phyloP scores from a whole-genome alignment of 164 flowering plant genomes.

The Umbellularia californica region DNA sequence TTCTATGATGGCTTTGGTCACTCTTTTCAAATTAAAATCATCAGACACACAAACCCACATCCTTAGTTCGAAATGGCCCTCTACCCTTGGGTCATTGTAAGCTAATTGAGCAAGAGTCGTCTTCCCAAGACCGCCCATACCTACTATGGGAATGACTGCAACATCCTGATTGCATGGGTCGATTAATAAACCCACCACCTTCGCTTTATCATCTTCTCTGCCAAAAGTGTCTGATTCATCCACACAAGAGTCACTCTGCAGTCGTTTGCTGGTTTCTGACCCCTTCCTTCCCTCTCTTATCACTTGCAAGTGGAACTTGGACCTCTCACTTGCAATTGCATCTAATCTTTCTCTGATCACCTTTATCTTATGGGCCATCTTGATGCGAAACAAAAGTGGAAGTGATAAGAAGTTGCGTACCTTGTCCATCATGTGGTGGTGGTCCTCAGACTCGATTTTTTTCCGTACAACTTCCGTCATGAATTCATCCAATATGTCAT shows the following conservation, averaged over 20 bases:
- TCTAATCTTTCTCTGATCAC: background rate
- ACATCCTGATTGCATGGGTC: background rate
- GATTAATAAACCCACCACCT: background rate
- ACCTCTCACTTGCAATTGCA: background rate
- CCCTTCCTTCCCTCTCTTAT: background rate
- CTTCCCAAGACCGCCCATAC: constrained; percentile 14
- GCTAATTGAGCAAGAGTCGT: constrained; percentile 13
- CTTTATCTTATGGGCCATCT: background rate
- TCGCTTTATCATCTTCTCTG: constrained; percentile 1
- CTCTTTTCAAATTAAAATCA: constrained; percentile 3
- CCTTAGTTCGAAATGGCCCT: background rate
- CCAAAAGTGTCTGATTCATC: constrained; percentile 3
- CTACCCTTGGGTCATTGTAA: constrained; percentile 3
- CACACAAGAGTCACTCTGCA: background rate
- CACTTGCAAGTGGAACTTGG: constrained; percentile 1
- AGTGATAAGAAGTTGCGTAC: background rate
- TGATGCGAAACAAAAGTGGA: background rate
- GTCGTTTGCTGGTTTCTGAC: background rate
- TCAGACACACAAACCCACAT: constrained; percentile 16
- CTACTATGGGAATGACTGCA: constrained; percentile 4
- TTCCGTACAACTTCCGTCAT: background rate
- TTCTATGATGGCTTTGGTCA: constrained; percentile 8
- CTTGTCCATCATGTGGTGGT: background rate
- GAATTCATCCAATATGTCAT: constrained; percentile 8
- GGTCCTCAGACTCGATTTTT: background rate